phyloP scores from a whole-genome alignment of 2,329 filamentous ascomycete species.

The Fusarium marasasianum region DNA sequence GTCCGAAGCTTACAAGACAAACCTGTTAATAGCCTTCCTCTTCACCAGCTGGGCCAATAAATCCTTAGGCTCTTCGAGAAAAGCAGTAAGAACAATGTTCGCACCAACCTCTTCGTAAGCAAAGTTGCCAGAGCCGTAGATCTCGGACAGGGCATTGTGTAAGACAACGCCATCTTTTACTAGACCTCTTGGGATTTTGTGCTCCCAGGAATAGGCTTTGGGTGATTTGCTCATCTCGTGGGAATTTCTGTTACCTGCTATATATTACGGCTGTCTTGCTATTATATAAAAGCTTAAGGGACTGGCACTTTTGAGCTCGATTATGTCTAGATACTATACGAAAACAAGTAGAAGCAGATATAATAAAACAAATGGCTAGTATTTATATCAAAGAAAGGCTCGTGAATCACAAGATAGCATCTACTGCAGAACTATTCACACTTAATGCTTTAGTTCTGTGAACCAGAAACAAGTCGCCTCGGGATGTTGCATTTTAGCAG shows the following conservation, averaged over 20 bases:
- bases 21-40: background rate
- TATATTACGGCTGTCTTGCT: background rate
- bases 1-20: background rate
- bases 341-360: rapidly evolving
- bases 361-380: rapidly evolving
- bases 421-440: background rate
- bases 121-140: background rate
- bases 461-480: background rate
- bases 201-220: background rate
- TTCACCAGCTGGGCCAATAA: background rate
- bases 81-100: background rate
- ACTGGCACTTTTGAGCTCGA: rapidly evolving
- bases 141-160: background rate
- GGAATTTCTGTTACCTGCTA: no score
- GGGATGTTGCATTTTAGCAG: rapidly evolving
- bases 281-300: rapidly evolving
- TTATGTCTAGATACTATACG: rapidly evolving
- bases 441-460: background rate
- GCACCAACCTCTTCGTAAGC: background rate
- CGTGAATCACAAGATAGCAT: background rate
- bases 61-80: background rate
- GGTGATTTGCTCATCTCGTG: rapidly evolving
- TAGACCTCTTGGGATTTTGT: background rate
- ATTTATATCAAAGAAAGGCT: rapidly evolving
- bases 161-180: background rate